Percentiles rank a stretch among this genome's conserved stretches.
Evolutionary conservation across 1,284 basidiomycete species (phyloP).

Genomic region (Tilletia caries): DNA sequence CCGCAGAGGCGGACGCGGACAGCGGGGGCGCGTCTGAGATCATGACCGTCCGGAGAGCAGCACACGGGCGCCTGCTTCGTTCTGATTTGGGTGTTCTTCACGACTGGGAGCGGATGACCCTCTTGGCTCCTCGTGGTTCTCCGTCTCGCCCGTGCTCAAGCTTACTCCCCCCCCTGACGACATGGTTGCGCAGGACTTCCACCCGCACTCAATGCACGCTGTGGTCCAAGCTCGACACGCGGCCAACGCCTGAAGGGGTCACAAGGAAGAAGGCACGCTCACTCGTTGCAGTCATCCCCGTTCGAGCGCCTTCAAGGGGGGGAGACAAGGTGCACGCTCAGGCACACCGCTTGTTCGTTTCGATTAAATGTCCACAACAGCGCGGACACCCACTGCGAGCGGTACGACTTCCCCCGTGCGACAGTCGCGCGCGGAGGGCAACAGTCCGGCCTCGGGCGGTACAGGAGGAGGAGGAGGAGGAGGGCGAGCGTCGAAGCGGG

Average conservation of each 20-base stretch:
- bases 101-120: not conserved
- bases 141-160: not conserved
- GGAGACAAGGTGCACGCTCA: too few species aligned
- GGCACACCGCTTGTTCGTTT: too few species aligned
- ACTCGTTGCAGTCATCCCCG: too few species aligned
- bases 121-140: not conserved
- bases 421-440: not conserved
- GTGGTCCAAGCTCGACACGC: not conserved
- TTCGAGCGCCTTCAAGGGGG: too few species aligned
- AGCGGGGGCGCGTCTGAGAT: not conserved
- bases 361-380: not conserved
- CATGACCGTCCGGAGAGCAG: not conserved
- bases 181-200: not conserved
- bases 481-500: not conserved
- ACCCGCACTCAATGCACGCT: not conserved
- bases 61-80: too few species aligned
- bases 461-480: not conserved
- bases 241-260: not conserved
- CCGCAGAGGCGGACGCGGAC: too few species aligned
- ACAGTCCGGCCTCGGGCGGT: not conserved
- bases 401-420: not conserved
- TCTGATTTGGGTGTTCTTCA: too few species aligned
- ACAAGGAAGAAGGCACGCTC: too few species aligned
- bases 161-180: not conserved
- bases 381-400: slow-evolving; percentile 2